These are phyloP conservation scores for Colletotrichum coccodes DNA, from an alignment of 2,329 filamentous ascomycete genomes.

Conservation along the genomic window DNA sequence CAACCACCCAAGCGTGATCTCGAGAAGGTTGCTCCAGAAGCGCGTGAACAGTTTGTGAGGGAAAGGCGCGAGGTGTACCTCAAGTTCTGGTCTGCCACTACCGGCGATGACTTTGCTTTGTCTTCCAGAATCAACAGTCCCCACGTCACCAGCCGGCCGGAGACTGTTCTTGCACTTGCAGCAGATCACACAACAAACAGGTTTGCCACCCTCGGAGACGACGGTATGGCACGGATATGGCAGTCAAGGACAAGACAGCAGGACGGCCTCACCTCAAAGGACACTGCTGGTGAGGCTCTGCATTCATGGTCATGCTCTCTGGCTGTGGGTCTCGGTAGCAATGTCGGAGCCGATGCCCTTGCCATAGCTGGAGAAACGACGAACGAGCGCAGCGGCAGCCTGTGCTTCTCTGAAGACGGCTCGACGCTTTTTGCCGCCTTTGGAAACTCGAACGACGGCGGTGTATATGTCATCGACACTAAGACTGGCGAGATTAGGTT, in stretches of 20 bases:
- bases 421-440: conserved; percentile 81
- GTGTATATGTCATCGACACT: conserved; percentile 82
- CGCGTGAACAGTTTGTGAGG: conserved; percentile 56
- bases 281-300: conserved; percentile 65
- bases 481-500: conserved; percentile 73
- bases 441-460: conserved; percentile 63
- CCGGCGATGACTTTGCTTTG: conserved; percentile 73
- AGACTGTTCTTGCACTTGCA: conserved; percentile 76
- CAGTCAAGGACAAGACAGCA: conserved; percentile 75
- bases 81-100: conserved; percentile 86
- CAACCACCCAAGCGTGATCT: conserved; percentile 77
- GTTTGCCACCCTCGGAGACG: conserved; percentile 88
- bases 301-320: conserved; percentile 79
- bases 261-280: conserved; percentile 73
- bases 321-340: conserved; percentile 35
- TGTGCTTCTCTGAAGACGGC: conserved; percentile 86
- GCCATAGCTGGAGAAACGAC: conserved; percentile 38
- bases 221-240: conserved; percentile 85
- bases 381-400: conserved; percentile 65
- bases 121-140: conserved; percentile 86
- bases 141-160: conserved; percentile 68
- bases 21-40: conserved; percentile 51
- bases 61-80: conserved; percentile 79
- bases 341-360: conserved; percentile 45
- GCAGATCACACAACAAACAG: conserved; percentile 74